These are phyloP conservation scores for Kwoniella newhampshirensis DNA, from an alignment of 768 basidiomycete genomes.

Conservation along the genomic window DNA sequence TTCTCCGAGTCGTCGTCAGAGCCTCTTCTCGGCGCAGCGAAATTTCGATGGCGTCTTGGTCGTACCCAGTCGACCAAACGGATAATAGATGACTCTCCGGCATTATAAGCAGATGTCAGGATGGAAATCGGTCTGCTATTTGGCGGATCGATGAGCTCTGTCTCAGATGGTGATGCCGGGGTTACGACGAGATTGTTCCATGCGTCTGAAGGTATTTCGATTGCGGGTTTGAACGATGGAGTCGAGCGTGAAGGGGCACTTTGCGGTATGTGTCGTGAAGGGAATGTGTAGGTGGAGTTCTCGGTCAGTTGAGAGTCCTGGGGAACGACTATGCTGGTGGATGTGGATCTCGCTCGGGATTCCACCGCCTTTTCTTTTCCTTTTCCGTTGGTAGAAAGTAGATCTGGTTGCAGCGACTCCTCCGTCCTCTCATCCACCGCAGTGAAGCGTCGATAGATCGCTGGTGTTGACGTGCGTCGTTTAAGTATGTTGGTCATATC, in stretches of 20 bases:
- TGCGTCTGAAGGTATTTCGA: background rate
- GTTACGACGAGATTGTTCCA: too few species aligned
- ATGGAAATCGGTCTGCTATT: constrained; percentile 1
- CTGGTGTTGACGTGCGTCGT: constrained; percentile 36
- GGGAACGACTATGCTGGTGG: constrained; percentile 39
- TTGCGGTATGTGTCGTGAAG: constrained; percentile 1
- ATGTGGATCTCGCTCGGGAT: constrained; percentile 41
- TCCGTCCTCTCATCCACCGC: background rate
- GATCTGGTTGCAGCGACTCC: background rate
- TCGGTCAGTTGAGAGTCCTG: constrained; percentile 7
- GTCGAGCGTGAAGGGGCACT: background rate
- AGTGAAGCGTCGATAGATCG: background rate
- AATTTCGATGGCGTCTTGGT: constrained; percentile 6
- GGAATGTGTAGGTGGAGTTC: constrained; percentile 16
- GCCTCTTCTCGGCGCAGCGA: constrained; percentile 12
- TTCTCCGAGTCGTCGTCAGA: constrained; percentile 28
- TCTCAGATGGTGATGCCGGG: too few species aligned
- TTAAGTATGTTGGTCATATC: constrained; percentile 14
- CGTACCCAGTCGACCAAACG: constrained; percentile 18
- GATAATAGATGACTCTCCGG: constrained; percentile 30
- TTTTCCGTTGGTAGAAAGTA: constrained; percentile 2
- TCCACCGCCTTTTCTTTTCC: constrained; percentile 18
- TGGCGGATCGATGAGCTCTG: background rate
- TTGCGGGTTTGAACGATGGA: constrained; percentile 1
- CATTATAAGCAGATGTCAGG: constrained; percentile 31